Evolutionary conservation across 2,329 filamentous ascomycete genomes (phyloP).

Genomic region (Thyridium curvatum): DNA sequence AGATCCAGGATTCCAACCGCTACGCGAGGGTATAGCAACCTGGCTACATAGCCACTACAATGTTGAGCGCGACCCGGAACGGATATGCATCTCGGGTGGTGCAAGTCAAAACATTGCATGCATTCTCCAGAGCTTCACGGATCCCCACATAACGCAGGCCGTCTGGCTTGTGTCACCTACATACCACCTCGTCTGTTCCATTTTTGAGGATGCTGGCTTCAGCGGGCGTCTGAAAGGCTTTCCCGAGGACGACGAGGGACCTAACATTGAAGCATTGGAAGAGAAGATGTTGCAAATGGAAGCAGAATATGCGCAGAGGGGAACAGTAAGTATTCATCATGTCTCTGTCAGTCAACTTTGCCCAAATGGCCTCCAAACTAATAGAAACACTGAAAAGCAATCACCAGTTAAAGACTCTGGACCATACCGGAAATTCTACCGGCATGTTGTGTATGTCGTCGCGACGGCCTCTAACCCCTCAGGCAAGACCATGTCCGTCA

Average conservation of each 20-base stretch:
- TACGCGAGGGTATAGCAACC: constrained; percentile 59
- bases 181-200: constrained; percentile 56
- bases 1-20: constrained; percentile 65
- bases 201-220: constrained; percentile 57
- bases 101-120: constrained; percentile 32
- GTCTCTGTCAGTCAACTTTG: no score
- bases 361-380: no score
- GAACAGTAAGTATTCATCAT: not conserved
- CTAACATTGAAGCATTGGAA: not conserved
- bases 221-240: constrained; percentile 46
- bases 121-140: constrained; percentile 54
- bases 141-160: constrained; percentile 52
- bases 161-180: constrained; percentile 58
- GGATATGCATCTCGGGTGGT: no score
- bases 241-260: constrained; percentile 43
- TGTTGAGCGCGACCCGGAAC: no score
- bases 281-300: not conserved
- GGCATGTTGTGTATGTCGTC: constrained; percentile 75
- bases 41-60: constrained; percentile 57
- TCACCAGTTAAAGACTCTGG: constrained; percentile 45
- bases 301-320: not conserved
- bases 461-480: constrained; percentile 82
- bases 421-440: constrained; percentile 65
- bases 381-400: constrained; percentile 4
- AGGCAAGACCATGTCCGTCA: constrained; percentile 68